phyloP scores from a whole-genome alignment of 306 rosid genomes.

The Sphenostylis stenocarpa region DNA sequence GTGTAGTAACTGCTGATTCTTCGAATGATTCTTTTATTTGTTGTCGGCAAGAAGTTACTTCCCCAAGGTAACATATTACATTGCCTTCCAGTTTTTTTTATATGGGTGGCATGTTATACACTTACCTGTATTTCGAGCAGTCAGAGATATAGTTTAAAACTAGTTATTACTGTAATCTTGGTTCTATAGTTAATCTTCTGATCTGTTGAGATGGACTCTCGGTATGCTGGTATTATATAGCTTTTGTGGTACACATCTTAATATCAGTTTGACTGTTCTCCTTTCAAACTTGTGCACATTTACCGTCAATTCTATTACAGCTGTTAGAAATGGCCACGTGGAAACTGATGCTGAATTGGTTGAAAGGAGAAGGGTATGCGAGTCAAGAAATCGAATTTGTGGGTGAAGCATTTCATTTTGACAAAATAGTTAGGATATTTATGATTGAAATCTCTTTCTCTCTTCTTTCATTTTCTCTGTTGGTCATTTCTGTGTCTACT shows the following conservation, averaged over 20 bases:
- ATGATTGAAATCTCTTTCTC: no score
- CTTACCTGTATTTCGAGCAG: constrained; percentile 26
- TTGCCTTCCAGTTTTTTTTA: constrained; percentile 60
- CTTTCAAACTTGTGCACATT: constrained; percentile 7
- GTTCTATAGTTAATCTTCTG: not conserved
- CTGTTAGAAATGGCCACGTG: not conserved
- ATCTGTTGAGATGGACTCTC: not conserved
- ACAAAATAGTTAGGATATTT: no score
- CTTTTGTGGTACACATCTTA: not conserved
- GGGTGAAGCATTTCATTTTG: no score
- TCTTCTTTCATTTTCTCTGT: no score
- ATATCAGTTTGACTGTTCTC: not conserved
- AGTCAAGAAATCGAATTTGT: no score
- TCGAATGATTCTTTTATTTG: constrained; percentile 40
- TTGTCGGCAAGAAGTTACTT: constrained; percentile 34
- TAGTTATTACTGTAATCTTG: constrained; percentile 12
- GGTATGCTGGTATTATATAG: not conserved
- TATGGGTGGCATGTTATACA: constrained; percentile 51
- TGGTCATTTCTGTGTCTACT: no score
- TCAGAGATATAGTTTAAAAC: constrained; percentile 15
- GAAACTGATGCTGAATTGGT: no score
- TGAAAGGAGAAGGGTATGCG: no score
- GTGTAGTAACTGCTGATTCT: constrained; percentile 50
- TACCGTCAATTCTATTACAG: not conserved
- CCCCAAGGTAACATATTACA: constrained; percentile 38